Conservation (phyloP, 192 early-diverging fungal genomes). For the Backusella mclennaniae region DNA sequence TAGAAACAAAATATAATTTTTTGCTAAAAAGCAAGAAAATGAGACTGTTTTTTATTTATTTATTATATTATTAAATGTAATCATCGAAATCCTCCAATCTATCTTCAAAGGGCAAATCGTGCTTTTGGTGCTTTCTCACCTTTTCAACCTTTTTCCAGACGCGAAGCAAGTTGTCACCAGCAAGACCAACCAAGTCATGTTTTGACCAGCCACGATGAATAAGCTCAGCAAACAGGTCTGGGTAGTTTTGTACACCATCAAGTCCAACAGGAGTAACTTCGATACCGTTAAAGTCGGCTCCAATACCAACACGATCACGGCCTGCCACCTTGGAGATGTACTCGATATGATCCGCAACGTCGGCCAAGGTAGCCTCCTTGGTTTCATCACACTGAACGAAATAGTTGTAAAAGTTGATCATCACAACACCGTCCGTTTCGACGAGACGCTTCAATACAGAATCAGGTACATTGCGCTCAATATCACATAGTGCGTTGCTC, state of each 20-base stretch:
- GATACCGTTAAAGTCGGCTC: conserved; percentile 66
- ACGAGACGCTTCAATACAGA: conserved; percentile 41
- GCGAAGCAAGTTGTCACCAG: conserved; percentile 41
- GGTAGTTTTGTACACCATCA: conserved; percentile 50
- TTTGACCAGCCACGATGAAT: conserved; percentile 38
- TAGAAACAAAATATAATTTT: neutral
- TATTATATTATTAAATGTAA: neutral
- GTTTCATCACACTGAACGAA: conserved; percentile 42
- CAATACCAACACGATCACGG: conserved; percentile 54
- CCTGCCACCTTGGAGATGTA: conserved; percentile 55
- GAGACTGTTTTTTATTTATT: neutral
- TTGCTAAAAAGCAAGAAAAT: neutral
- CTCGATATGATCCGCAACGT: conserved; percentile 59
- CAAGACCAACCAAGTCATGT: conserved; percentile 37
- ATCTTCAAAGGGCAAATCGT: conserved; percentile 18
- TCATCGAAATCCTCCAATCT: conserved; percentile 18
- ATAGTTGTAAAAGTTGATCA: conserved; percentile 58
- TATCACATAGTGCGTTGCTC: conserved; percentile 47
- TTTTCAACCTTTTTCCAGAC: conserved; percentile 38
- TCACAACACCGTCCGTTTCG: conserved; percentile 57
- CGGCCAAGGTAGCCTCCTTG: conserved; percentile 30
- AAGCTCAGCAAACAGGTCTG: conserved; percentile 37
- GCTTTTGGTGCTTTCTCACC: conserved; percentile 25
- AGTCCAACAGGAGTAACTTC: conserved; percentile 44
- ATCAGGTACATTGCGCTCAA: conserved; percentile 63